These are phyloP conservation scores for Schizopora paradoxa DNA, from an alignment of 1,284 basidiomycete species.

Conservation along the genomic window DNA sequence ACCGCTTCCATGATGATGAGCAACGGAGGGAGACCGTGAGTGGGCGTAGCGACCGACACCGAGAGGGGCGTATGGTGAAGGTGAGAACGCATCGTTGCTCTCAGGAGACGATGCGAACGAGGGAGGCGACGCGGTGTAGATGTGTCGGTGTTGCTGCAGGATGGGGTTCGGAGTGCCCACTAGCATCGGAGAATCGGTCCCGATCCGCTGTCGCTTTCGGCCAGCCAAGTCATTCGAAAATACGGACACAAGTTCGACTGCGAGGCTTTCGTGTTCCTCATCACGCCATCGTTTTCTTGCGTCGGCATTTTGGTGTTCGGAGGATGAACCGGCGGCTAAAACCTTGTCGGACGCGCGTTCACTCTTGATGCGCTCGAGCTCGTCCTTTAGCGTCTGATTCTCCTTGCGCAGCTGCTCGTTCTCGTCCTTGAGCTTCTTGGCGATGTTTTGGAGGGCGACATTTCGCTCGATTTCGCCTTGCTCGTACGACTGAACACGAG, in stretches of 20 bases:
- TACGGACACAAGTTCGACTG: conserved; percentile 39
- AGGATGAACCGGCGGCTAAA: conserved; percentile 19
- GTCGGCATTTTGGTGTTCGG: too few species aligned
- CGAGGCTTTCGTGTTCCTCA: conserved; percentile 44
- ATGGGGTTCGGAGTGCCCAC: conserved; percentile 20
- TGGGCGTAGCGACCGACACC: too few species aligned
- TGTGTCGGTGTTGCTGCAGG: conserved; percentile 4
- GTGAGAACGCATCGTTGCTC: conserved; percentile 42
- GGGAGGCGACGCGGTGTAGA: conserved; percentile 27
- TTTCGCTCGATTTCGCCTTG: conserved; percentile 88
- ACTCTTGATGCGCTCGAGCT: conserved; percentile 47
- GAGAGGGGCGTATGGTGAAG: conserved; percentile 33
- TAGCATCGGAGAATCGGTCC: conserved; percentile 28
- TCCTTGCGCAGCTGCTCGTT: conserved; percentile 69
- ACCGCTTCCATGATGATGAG: too few species aligned
- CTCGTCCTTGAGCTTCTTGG: conserved; percentile 84
- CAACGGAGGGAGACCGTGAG: conserved; percentile 27
- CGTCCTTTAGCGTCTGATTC: conserved; percentile 57
- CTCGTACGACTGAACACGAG: conserved; percentile 81
- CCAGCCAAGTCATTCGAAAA: conserved; percentile 27
- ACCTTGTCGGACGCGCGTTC: conserved; percentile 33
- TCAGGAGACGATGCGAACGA: conserved; percentile 53
- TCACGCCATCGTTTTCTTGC: conserved; percentile 4
- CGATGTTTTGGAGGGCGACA: conserved; percentile 79
- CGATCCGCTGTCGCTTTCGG: conserved; percentile 44